Conservation (phyloP, 2,329 filamentous ascomycete genomes). For the Calonectria ilicicola region DNA sequence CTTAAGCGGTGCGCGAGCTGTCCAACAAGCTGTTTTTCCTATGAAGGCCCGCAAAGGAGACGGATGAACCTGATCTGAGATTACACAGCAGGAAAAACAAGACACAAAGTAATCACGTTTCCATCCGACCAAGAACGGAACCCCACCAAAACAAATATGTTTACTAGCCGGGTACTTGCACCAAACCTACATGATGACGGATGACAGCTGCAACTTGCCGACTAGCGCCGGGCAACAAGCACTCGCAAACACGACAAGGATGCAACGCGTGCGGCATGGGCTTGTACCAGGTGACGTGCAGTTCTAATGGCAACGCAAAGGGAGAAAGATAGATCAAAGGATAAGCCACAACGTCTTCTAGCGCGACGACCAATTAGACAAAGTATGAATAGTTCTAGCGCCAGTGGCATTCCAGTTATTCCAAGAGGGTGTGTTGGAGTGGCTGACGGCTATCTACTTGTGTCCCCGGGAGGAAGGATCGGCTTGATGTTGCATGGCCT, state of each 20-base stretch:
- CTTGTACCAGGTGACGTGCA: constrained; percentile 9
- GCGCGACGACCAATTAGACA: constrained; percentile 37
- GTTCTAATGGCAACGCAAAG: constrained; percentile 8
- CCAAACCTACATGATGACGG: neutral
- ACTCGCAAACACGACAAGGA: constrained; percentile 13
- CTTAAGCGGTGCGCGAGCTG: constrained; percentile 19
- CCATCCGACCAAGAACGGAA: neutral
- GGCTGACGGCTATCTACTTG: constrained; percentile 35
- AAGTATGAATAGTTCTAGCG: constrained; percentile 22
- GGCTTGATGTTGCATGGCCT: constrained; percentile 29
- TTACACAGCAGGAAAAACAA: neutral
- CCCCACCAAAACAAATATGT: neutral
- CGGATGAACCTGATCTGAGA: neutral
- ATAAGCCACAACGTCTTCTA: constrained; percentile 41
- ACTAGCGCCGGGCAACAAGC: neutral
- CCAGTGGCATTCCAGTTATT: constrained; percentile 34
- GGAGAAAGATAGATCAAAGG: constrained; percentile 36
- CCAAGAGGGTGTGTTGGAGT: constrained; percentile 36
- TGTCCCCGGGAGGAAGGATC: constrained; percentile 19
- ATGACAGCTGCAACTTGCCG: constrained; percentile 14
- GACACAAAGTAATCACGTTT: neutral
- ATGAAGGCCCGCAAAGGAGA: neutral
- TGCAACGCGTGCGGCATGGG: neutral
- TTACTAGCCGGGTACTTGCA: neutral
- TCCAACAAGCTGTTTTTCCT: constrained; percentile 11